These are phyloP conservation scores for Fraxinus sp. DNA, from an alignment of 305 asterid genomes.

Conservation along the genomic window DNA sequence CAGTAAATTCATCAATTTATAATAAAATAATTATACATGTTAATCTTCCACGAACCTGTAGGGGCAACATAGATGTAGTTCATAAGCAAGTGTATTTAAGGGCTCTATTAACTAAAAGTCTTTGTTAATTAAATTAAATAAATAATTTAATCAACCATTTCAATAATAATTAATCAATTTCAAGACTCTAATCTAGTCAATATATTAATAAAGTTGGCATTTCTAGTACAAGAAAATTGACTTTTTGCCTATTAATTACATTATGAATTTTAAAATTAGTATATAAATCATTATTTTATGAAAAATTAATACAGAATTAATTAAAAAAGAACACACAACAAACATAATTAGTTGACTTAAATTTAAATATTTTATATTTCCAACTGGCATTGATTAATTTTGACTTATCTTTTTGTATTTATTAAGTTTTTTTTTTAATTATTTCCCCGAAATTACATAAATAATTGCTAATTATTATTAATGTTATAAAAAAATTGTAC, in stretches of 20 bases:
- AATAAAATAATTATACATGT: not conserved
- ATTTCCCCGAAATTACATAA: not conserved
- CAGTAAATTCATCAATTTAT: not conserved
- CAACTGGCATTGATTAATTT: conserved; percentile 36
- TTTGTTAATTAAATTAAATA: not conserved
- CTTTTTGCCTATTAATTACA: not conserved
- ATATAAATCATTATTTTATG: not conserved
- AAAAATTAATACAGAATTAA: not conserved
- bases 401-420: conserved; percentile 6
- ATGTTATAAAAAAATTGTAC: conserved; percentile 21
- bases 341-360: not conserved
- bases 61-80: conserved; percentile 14
- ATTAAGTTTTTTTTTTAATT: not conserved
- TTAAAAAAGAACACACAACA: not conserved
- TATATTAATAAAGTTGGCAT: not conserved
- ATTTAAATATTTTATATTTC: not conserved
- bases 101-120: conserved; percentile 23
- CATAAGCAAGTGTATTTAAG: conserved; percentile 18
- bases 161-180: not conserved
- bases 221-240: not conserved
- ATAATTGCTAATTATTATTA: not conserved
- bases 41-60: conserved; percentile 5
- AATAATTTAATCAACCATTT: not conserved
- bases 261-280: not conserved
- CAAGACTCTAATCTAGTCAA: not conserved